Evolutionary conservation across 805 yeast genomes (phyloP).

Genomic region (Pichia exigua): DNA sequence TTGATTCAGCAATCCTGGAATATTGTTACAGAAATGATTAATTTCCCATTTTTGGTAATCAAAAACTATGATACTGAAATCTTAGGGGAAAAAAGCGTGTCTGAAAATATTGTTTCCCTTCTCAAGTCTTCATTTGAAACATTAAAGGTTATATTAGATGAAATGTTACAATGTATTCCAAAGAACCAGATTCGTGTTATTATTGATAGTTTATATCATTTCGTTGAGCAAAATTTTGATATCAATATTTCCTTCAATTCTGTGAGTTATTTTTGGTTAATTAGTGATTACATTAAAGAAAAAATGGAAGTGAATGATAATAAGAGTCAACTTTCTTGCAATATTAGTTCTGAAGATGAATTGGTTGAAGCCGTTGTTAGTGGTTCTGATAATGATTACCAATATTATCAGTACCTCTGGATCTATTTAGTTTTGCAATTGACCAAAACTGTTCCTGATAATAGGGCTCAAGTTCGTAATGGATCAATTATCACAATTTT

Average conservation of each 20-base stretch:
- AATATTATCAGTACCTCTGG: slow-evolving; percentile 44
- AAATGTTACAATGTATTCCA: slow-evolving; percentile 71
- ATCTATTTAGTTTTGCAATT: slow-evolving; percentile 53
- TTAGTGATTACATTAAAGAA: slow-evolving; percentile 65
- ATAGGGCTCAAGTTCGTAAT: slow-evolving; percentile 74
- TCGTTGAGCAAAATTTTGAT: slow-evolving; percentile 64
- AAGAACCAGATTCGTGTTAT: slow-evolving; percentile 51
- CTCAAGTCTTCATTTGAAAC: slow-evolving; percentile 71
- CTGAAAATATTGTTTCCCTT: slow-evolving; percentile 43
- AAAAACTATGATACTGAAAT: slow-evolving; percentile 16
- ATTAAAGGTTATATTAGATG: slow-evolving; percentile 76
- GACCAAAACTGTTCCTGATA: slow-evolving; percentile 55
- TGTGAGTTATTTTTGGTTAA: slow-evolving; percentile 84
- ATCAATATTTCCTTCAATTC: slow-evolving; percentile 86
- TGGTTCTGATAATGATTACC: slow-evolving; percentile 15
- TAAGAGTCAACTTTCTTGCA: background rate
- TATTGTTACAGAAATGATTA: slow-evolving; percentile 52
- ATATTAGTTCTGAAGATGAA: slow-evolving; percentile 18
- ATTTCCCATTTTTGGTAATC: slow-evolving; percentile 48
- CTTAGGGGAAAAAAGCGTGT: slow-evolving; percentile 28
- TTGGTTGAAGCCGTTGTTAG: slow-evolving; percentile 12
- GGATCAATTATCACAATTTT: slow-evolving; percentile 88
- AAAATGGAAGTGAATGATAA: slow-evolving; percentile 16
- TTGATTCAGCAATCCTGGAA: slow-evolving; percentile 58
- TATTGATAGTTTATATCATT: slow-evolving; percentile 64